phyloP scores from a whole-genome alignment of 495 filamentous ascomycete genomes.

The Pyrenula massariospora region DNA sequence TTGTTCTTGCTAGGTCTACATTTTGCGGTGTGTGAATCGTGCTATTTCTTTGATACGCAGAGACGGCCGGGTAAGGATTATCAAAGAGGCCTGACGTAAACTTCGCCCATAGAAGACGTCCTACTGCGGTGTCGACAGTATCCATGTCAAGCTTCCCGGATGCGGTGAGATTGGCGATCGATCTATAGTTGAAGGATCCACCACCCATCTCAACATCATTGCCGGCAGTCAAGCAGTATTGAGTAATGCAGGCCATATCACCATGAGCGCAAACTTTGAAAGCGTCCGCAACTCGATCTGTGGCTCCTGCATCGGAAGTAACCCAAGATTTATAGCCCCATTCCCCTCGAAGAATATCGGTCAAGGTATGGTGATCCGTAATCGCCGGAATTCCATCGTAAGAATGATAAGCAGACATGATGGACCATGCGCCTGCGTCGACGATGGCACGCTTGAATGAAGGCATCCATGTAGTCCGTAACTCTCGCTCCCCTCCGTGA shows the following conservation, averaged over 20 bases:
- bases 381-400: constrained; percentile 58
- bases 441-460: constrained; percentile 56
- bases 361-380: constrained; percentile 47
- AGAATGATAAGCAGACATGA: constrained; percentile 60
- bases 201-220: constrained; percentile 69
- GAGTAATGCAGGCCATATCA: constrained; percentile 45
- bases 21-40: constrained; percentile 46
- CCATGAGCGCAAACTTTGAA: constrained; percentile 54
- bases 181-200: constrained; percentile 56
- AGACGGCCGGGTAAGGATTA: constrained; percentile 44
- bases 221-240: constrained; percentile 49
- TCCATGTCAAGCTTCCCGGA: constrained; percentile 42
- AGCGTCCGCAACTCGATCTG: constrained; percentile 49
- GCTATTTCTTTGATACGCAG: constrained; percentile 35
- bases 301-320: constrained; percentile 48
- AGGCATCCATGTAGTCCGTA: constrained; percentile 56
- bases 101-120: constrained; percentile 48
- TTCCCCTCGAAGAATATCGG: constrained; percentile 53
- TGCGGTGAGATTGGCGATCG: constrained; percentile 49
- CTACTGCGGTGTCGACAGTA: constrained; percentile 51
- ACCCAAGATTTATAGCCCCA: constrained; percentile 61
- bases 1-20: constrained; percentile 41
- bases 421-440: constrained; percentile 49
- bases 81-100: constrained; percentile 60
- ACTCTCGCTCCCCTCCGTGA: constrained; percentile 55